phyloP scores from a whole-genome alignment of 768 basidiomycete species.

The Collybia mongolica region DNA sequence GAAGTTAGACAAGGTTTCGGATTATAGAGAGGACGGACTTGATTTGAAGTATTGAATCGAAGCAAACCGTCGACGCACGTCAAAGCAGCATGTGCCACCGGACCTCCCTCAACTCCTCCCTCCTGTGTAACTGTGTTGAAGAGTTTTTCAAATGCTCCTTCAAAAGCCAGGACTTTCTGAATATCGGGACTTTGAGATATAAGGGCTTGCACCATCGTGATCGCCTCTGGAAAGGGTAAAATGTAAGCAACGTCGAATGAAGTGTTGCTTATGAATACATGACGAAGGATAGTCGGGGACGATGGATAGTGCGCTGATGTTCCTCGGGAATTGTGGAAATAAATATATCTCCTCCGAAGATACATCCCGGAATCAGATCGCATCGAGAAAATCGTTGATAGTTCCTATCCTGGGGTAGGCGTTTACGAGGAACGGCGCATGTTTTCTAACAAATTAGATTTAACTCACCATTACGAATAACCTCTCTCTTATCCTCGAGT shows the following conservation, averaged over 20 bases:
- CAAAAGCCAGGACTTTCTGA: slow-evolving; percentile 95
- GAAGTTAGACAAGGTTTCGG: not conserved
- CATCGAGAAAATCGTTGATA: too few species aligned
- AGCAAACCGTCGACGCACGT: slow-evolving; percentile 83
- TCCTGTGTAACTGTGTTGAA: slow-evolving; percentile 86
- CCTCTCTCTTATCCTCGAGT: slow-evolving; percentile 84
- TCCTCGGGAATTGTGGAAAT: too few species aligned
- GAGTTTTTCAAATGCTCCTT: slow-evolving; percentile 94
- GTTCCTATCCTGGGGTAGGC: not conserved
- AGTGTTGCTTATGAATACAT: not conserved
- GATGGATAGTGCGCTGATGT: too few species aligned
- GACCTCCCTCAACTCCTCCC: slow-evolving; percentile 90
- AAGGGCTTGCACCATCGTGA: slow-evolving; percentile 78
- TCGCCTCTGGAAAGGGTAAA: slow-evolving; percentile 58
- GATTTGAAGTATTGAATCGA: slow-evolving; percentile 92
- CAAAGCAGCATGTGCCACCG: slow-evolving; percentile 83
- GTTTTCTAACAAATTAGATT: not conserved
- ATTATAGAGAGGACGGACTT: slow-evolving; percentile 49
- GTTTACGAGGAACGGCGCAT: too few species aligned
- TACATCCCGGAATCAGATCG: not conserved
- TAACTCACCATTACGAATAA: slow-evolving; percentile 79
- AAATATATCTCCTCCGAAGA: slow-evolving; percentile 1
- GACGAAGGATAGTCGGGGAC: too few species aligned
- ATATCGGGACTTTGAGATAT: slow-evolving; percentile 88
- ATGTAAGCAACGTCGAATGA: not conserved